These are phyloP conservation scores for Flueggea neowawraea DNA, from an alignment of 441 rosid species.

Conservation along the genomic window DNA sequence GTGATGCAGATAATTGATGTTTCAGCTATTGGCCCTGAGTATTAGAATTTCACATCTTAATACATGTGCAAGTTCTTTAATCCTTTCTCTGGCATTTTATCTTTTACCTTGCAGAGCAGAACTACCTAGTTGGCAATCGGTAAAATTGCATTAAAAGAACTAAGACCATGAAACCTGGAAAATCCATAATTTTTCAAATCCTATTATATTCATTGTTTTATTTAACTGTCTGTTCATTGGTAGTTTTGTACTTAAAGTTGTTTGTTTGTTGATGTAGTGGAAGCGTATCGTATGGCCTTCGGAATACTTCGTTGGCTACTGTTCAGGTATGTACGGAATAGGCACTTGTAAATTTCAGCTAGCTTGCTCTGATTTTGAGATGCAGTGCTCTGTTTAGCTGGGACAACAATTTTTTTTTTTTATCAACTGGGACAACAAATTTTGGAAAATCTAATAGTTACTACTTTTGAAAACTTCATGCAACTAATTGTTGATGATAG, in stretches of 20 bases:
- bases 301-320: slow-evolving; percentile 76
- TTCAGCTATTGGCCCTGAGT: too few relatives aligned
- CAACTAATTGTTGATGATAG: too few relatives aligned
- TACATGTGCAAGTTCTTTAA: background rate
- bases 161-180: background rate
- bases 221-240: background rate
- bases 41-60: too few relatives aligned
- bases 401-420: too few relatives aligned
- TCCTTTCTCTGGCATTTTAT: background rate
- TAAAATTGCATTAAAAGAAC: background rate
- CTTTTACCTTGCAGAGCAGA: background rate
- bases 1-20: too few relatives aligned
- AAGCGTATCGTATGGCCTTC: slow-evolving; percentile 78
- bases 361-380: slow-evolving; percentile 5
- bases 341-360: background rate
- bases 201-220: too few relatives aligned
- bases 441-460: background rate
- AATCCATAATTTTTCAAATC: too few relatives aligned
- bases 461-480: background rate
- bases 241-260: slow-evolving; percentile 12
- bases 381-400: slow-evolving; percentile 2
- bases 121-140: background rate
- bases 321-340: slow-evolving; percentile 45
- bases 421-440: background rate
- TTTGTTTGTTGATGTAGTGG: slow-evolving; percentile 56